Percentiles rank a stretch among this genome's conserved stretches.
Evolutionary conservation across 2,329 filamentous ascomycete genomes (phyloP).

Genomic region (Metarhizium sp.): DNA sequence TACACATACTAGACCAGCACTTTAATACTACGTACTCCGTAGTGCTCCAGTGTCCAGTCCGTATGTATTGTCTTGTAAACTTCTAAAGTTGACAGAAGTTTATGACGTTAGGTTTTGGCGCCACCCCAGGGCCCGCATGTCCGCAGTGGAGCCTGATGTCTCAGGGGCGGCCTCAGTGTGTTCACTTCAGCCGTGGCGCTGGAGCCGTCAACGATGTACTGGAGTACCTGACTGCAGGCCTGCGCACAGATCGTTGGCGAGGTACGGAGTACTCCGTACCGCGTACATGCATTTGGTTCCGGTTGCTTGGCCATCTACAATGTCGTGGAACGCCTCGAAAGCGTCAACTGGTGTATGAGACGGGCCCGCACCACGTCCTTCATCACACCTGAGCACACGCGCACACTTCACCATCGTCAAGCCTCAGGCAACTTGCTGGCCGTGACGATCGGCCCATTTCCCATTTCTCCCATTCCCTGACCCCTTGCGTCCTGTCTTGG

Average conservation of each 20-base stretch:
- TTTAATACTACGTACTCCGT: no score
- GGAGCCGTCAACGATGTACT: neutral
- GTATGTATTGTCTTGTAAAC: no score
- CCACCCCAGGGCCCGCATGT: neutral
- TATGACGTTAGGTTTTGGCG: neutral
- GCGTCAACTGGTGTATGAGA: neutral
- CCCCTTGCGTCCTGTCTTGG: neutral
- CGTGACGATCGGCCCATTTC: neutral
- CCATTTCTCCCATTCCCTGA: neutral
- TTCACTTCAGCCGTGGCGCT: neutral
- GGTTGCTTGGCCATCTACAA: neutral
- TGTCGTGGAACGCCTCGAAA: neutral
- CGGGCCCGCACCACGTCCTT: constrained; percentile 1
- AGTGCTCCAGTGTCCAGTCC: no score
- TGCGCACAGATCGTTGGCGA: neutral
- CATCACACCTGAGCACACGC: neutral
- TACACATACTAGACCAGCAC: no score
- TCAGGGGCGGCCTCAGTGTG: neutral
- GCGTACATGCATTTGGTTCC: neutral
- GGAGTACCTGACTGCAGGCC: neutral
- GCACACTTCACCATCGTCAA: no score
- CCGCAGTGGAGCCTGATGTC: neutral
- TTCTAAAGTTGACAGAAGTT: no score
- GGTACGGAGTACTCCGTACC: neutral
- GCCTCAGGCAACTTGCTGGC: neutral